Percentiles rank a stretch among this genome's conserved stretches.
These are phyloP conservation scores for Eucalyptus sp. DNA, from an alignment of 345 rosid species.

Conservation along the genomic window DNA sequence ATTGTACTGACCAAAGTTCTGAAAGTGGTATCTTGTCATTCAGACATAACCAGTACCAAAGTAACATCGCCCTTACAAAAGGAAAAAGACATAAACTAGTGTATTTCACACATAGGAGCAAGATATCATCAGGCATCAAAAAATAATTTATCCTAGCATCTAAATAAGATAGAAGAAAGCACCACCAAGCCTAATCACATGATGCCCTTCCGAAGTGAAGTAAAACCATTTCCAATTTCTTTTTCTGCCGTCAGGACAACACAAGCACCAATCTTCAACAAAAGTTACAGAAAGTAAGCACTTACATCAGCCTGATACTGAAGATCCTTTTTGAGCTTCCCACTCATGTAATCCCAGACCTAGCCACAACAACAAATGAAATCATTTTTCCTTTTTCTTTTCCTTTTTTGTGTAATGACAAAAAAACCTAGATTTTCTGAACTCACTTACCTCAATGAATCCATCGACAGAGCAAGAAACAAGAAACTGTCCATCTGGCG, in stretches of 20 bases:
- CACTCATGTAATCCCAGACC: constrained; percentile 99
- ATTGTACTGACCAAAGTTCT: neutral
- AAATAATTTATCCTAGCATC: neutral
- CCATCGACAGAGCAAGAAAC: constrained; percentile 96
- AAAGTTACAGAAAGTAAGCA: neutral
- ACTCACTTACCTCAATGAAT: constrained; percentile 67
- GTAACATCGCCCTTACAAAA: neutral
- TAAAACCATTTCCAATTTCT: neutral
- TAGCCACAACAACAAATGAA: constrained; percentile 5
- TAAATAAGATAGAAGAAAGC: neutral
- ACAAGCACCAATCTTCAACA: neutral
- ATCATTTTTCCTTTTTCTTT: neutral
- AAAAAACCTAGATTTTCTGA: neutral
- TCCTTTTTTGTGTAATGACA: neutral
- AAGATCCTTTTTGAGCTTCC: constrained; percentile 97
- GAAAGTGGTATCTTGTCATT: neutral
- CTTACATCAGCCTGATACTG: constrained; percentile 97
- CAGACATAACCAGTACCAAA: neutral
- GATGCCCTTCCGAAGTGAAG: neutral
- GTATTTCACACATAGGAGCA: neutral
- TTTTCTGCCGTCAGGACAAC: neutral
- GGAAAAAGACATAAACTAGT: neutral
- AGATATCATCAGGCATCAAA: neutral
- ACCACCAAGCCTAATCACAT: neutral
- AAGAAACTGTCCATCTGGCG: constrained; percentile 98